A percentile compares a stretch with the other conserved stretches of the same genome.
These are phyloP conservation scores for Albugo laibachii DNA, from an alignment of 352 stramenopile genomes.

Conservation along the genomic window DNA sequence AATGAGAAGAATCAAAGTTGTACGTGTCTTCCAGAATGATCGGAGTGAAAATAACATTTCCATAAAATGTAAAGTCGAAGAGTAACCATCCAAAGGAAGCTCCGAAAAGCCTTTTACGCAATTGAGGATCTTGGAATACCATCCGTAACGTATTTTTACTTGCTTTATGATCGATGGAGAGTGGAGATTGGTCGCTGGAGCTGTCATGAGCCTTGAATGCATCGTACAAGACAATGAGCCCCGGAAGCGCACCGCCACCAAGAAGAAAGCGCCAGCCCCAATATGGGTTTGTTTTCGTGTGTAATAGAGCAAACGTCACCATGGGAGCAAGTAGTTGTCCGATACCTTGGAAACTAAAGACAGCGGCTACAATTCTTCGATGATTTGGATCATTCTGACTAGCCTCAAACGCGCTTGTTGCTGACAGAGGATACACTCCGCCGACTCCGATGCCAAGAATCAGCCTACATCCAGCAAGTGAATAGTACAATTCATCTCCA, in stretches of 20 bases:
- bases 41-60: slow-evolving; percentile 75
- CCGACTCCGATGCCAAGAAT: slow-evolving; percentile 57
- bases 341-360: slow-evolving; percentile 48
- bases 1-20: slow-evolving; percentile 28
- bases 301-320: slow-evolving; percentile 35
- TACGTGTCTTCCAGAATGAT: slow-evolving; percentile 60
- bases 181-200: background rate
- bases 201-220: slow-evolving; percentile 26
- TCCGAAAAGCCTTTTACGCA: slow-evolving; percentile 47
- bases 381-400: slow-evolving; percentile 25
- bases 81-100: slow-evolving; percentile 81
- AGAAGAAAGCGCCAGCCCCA: slow-evolving; percentile 38
- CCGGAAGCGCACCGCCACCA: slow-evolving; percentile 26
- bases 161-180: slow-evolving; percentile 12
- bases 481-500: slow-evolving; percentile 28
- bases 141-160: background rate
- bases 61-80: slow-evolving; percentile 84
- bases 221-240: slow-evolving; percentile 29
- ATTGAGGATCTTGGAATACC: slow-evolving; percentile 10
- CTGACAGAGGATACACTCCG: slow-evolving; percentile 65
- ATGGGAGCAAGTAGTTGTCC: slow-evolving; percentile 34
- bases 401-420: slow-evolving; percentile 37
- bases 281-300: slow-evolving; percentile 11
- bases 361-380: slow-evolving; percentile 36
- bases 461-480: slow-evolving; percentile 44